Percentiles rank a stretch among this genome's conserved stretches.
Evolutionary conservation across 2,329 filamentous ascomycete genomes (phyloP).

Genomic region (Microdochium bolleyi): DNA sequence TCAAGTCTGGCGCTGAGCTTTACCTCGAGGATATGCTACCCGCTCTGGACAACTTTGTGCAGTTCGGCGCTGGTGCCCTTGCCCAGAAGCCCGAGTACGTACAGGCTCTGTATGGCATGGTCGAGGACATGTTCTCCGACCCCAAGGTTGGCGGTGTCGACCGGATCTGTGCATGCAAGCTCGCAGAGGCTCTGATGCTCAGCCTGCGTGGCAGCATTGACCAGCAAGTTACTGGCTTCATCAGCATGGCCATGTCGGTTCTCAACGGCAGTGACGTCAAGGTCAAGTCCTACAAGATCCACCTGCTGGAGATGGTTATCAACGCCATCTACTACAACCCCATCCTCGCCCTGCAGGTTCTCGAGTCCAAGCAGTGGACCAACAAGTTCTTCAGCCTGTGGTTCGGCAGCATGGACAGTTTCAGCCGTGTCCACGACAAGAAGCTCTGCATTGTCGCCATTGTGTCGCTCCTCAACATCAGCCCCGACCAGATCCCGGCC

Average conservation of each 20-base stretch:
- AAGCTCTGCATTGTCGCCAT: constrained; percentile 96
- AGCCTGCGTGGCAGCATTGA: constrained; percentile 86
- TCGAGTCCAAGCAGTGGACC: constrained; percentile 91
- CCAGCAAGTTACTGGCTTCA: constrained; percentile 80
- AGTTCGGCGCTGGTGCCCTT: constrained; percentile 77
- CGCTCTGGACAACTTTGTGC: constrained; percentile 94
- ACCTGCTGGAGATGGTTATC: constrained; percentile 98
- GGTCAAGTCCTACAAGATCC: constrained; percentile 89
- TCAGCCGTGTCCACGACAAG: constrained; percentile 94
- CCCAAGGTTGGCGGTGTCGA: constrained; percentile 90
- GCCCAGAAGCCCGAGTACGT: constrained; percentile 80
- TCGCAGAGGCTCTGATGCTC: constrained; percentile 95
- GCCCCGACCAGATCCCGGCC: constrained; percentile 73
- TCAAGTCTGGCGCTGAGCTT: constrained; percentile 93
- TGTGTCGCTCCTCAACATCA: constrained; percentile 71
- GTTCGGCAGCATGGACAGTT: constrained; percentile 94
- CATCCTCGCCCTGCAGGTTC: constrained; percentile 69
- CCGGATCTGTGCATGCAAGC: constrained; percentile 93
- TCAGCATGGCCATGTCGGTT: constrained; percentile 80
- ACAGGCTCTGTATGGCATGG: constrained; percentile 85
- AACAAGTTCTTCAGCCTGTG: constrained; percentile 98
- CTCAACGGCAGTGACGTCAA: constrained; percentile 69
- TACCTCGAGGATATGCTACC: constrained; percentile 99
- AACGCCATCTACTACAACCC: constrained; percentile 98
- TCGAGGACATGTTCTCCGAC: constrained; percentile 88